Base-by-base conservation (phyloP, 1,139 yeast species). In the Yamadazyma aaseri region DNA sequence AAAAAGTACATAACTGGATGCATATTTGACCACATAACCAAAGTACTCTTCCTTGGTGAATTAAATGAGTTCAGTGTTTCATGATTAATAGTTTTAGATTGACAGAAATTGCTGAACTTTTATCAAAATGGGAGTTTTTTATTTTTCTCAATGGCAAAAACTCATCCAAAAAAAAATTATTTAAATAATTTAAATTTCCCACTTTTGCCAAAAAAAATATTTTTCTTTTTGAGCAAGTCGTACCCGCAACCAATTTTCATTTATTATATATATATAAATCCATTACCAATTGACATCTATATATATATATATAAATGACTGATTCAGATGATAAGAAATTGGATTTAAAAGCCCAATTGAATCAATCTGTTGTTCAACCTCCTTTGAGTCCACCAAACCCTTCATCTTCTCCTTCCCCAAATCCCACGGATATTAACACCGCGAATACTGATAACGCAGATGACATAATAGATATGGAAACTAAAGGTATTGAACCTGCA, bases 101-200 rank as follows among this genome's bases (percentile, higher is more conserved):
- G n/a, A n/a, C n/a, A 10, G n/a, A 11, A 6, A 11, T 6, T 22
- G 25, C 25, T 22, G 25, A 22, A 22, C 25, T 8, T 8, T 22
- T 22, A 7, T 22, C 25, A 22, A 22, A 22, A 22, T n/a, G n/a
- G n/a, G n/a, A 22, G n/a, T 8, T 11, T 11, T 12, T 8, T 7
- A 7, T 22, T 22, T 29, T 23, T 23, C 17, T 17, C 32, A 29
- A 29, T 29, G 32, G 32, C 32, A 29, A 29, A 29, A 16, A 4
- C 17, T 24, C 32, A 20, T 20, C 32, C 26, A 30, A 33, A 32
- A 26, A 34, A 43, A 43, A 43, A 43, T 35, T 43, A 43, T 43
- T 43, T 43, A 43, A 43, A 41, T 43, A 40, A 39, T 37, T 32
- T 34, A 40, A 35, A 33, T 38, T 42, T 40, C 42, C 42, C 40